phyloP scores from a whole-genome alignment of 2,329 filamentous ascomycete genomes.

The Trichoderma sp. region DNA sequence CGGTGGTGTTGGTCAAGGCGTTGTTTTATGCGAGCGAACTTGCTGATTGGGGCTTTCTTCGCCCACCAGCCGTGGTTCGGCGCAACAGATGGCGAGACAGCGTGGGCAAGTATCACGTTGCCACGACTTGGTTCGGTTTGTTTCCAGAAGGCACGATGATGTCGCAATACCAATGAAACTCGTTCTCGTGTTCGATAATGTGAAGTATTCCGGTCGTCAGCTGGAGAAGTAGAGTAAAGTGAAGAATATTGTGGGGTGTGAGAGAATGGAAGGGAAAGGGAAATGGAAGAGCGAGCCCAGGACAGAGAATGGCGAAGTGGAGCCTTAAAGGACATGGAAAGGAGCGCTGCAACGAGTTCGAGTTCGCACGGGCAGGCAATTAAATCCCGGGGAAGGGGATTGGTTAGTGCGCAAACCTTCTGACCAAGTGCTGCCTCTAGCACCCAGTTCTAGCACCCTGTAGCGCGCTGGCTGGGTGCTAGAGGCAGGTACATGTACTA shows the following conservation, averaged over 20 bases:
- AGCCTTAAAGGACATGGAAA: constrained; percentile 4
- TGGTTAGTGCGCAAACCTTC: not conserved
- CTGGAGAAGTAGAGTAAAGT: not conserved
- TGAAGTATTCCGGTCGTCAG: not conserved
- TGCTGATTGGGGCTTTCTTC: constrained; percentile 14
- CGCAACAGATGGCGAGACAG: not conserved
- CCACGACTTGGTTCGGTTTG: not conserved
- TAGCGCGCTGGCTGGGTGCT: not conserved
- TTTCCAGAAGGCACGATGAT: not conserved
- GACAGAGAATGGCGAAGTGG: constrained; percentile 12
- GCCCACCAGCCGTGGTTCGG: constrained; percentile 18
- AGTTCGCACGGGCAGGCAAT: not conserved
- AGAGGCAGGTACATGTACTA: not conserved
- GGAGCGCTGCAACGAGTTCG: not conserved
- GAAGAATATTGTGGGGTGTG: constrained; percentile 15
- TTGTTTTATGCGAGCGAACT: not conserved
- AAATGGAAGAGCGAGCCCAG: constrained; percentile 8
- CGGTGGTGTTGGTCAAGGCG: not conserved
- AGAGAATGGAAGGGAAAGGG: constrained; percentile 2
- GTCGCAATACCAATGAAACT: not conserved
- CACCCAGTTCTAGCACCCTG: not conserved
- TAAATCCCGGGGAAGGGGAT: constrained; percentile 18
- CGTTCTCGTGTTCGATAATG: not conserved
- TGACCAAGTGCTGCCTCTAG: not conserved
- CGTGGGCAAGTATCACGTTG: not conserved